Conservation (phyloP, 106 monocot species). For the Dactylorhiza incarnata region DNA sequence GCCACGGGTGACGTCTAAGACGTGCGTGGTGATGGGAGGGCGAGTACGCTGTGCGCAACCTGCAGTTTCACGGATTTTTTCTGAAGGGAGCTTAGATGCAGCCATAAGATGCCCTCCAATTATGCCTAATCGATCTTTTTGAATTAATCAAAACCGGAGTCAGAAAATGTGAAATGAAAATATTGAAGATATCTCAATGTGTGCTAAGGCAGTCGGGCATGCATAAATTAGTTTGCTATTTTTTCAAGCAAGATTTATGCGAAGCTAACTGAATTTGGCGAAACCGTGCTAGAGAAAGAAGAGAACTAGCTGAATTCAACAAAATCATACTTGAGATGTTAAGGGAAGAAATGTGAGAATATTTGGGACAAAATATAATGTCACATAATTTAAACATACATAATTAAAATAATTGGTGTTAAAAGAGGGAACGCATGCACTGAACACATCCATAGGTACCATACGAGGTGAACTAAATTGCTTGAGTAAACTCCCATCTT, state of each 20-base stretch:
- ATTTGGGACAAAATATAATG: no score
- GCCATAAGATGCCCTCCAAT: slow-evolving; percentile 67
- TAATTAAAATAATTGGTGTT: no score
- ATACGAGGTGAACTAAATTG: no score
- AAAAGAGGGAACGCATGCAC: no score
- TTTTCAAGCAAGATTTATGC: neutral
- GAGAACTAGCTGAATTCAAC: no score
- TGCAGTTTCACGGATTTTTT: slow-evolving; percentile 26
- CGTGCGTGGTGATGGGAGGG: slow-evolving; percentile 90
- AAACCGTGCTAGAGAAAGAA: neutral
- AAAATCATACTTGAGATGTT: no score
- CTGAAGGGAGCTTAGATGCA: slow-evolving; percentile 28
- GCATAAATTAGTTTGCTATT: neutral
- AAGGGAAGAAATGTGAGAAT: no score
- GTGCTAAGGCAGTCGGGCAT: neutral
- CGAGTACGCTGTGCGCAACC: slow-evolving; percentile 29
- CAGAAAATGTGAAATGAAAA: slow-evolving; percentile 7
- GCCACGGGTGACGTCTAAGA: slow-evolving; percentile 74
- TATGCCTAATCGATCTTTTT: slow-evolving; percentile 61
- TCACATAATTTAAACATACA: no score
- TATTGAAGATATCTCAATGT: neutral
- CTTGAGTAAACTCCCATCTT: no score
- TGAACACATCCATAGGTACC: no score
- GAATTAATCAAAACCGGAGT: slow-evolving; percentile 8
- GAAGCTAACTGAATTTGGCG: neutral